phyloP scores from a whole-genome alignment of 345 rosid species.

The Euphorbia tirucalli region DNA sequence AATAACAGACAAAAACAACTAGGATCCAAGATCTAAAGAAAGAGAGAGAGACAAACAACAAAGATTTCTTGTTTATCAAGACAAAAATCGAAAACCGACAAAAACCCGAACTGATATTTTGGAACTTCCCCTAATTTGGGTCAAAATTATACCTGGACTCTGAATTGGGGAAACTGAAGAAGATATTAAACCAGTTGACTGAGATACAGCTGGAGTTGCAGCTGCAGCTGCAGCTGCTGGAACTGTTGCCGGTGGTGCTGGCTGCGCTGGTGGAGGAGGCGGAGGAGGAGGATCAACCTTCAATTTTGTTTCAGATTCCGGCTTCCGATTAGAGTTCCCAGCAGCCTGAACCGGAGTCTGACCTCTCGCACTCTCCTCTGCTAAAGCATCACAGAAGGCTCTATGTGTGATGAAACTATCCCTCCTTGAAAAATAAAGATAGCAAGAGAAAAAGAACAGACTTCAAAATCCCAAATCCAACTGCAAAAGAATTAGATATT shows the following conservation, averaged over 20 bases:
- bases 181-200: constrained; percentile 37
- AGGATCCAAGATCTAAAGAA: constrained; percentile 44
- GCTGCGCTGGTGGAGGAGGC: constrained; percentile 17
- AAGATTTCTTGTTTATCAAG: constrained; percentile 23
- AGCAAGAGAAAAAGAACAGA: not conserved
- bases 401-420: constrained; percentile 94
- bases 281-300: constrained; percentile 37
- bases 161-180: constrained; percentile 47
- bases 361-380: constrained; percentile 71
- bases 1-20: constrained; percentile 60
- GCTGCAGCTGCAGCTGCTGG: constrained; percentile 12
- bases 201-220: constrained; percentile 23
- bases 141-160: constrained; percentile 42
- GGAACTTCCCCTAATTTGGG: constrained; percentile 17
- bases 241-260: constrained; percentile 6
- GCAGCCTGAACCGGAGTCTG: constrained; percentile 21
- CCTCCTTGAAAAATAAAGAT: constrained; percentile 58
- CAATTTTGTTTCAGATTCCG: constrained; percentile 13
- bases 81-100: constrained; percentile 36
- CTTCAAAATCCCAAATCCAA: not conserved
- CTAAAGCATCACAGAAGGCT: constrained; percentile 90
- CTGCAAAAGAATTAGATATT: not conserved
- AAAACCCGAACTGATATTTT: constrained; percentile 10
- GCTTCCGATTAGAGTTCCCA: constrained; percentile 21
- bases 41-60: constrained; percentile 24